phyloP scores from a whole-genome alignment of 2,329 filamentous ascomycete species.

The Stagonosporopsis cucurbitacearum region DNA sequence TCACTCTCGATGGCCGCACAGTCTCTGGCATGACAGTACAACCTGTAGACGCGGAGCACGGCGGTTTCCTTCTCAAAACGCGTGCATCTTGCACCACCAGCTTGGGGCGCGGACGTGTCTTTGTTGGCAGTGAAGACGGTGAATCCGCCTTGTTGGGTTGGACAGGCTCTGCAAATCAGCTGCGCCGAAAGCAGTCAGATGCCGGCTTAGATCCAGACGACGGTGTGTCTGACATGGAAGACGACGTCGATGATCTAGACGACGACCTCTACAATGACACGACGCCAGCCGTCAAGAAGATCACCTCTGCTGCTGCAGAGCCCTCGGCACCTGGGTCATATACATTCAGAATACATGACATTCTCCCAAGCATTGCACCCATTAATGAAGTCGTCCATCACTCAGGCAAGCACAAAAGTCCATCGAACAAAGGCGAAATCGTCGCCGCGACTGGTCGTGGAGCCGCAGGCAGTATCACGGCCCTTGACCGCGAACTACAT shows the following conservation, averaged over 20 bases:
- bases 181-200: constrained; percentile 66
- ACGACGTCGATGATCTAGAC: constrained; percentile 62
- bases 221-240: constrained; percentile 58
- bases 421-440: constrained; percentile 55
- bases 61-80: constrained; percentile 67
- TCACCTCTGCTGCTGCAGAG: constrained; percentile 44
- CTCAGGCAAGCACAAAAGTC: constrained; percentile 29
- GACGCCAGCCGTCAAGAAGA: constrained; percentile 51
- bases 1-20: constrained; percentile 87
- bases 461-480: constrained; percentile 72
- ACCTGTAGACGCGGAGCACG: constrained; percentile 66
- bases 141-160: constrained; percentile 85
- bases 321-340: constrained; percentile 67
- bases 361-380: constrained; percentile 77
- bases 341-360: constrained; percentile 78
- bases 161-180: constrained; percentile 66
- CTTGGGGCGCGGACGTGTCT: constrained; percentile 73
- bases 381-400: constrained; percentile 78
- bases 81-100: constrained; percentile 72
- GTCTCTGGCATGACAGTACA: constrained; percentile 85
- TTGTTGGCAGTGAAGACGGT: constrained; percentile 82
- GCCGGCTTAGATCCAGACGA: constrained; percentile 62
- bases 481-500: constrained; percentile 79
- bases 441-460: constrained; percentile 67
- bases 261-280: constrained; percentile 70